These are phyloP conservation scores for Tricholoma saponaceum DNA, from an alignment of 768 basidiomycete genomes.

Conservation along the genomic window DNA sequence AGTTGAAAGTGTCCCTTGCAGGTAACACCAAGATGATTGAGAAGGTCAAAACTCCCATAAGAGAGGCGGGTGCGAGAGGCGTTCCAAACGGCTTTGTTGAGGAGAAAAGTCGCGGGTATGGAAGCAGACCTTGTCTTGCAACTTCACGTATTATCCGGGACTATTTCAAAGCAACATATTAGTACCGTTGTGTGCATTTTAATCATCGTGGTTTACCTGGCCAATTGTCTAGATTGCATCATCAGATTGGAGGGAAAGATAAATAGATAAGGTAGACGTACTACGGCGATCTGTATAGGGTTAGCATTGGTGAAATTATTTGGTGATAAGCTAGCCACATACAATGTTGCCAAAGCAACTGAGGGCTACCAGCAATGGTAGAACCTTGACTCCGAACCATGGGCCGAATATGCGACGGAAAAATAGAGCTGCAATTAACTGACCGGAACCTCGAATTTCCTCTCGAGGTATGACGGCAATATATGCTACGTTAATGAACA, in stretches of 20 bases:
- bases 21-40: constrained; percentile 37
- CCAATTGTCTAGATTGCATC: constrained; percentile 22
- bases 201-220: constrained; percentile 13
- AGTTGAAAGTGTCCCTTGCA: constrained; percentile 34
- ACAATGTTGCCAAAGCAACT: constrained; percentile 37
- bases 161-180: constrained; percentile 9
- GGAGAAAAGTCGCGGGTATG: constrained; percentile 43
- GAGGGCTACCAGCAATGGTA: constrained; percentile 27
- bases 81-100: constrained; percentile 47
- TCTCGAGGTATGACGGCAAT: constrained; percentile 31
- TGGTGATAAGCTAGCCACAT: constrained; percentile 4
- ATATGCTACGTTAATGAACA: constrained; percentile 41
- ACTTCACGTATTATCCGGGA: constrained; percentile 47
- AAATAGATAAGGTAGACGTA: constrained; percentile 6
- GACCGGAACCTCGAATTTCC: constrained; percentile 29
- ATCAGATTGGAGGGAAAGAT: not conserved
- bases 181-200: not conserved
- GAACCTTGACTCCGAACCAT: constrained; percentile 20
- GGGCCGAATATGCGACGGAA: constrained; percentile 28
- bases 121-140: constrained; percentile 49
- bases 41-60: constrained; percentile 35
- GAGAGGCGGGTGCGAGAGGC: constrained; percentile 37
- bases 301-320: not conserved
- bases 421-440: constrained; percentile 31
- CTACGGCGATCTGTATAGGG: constrained; percentile 25